Base-by-base conservation (phyloP, 495 filamentous ascomycete species). In the Penicillium soppii region DNA sequence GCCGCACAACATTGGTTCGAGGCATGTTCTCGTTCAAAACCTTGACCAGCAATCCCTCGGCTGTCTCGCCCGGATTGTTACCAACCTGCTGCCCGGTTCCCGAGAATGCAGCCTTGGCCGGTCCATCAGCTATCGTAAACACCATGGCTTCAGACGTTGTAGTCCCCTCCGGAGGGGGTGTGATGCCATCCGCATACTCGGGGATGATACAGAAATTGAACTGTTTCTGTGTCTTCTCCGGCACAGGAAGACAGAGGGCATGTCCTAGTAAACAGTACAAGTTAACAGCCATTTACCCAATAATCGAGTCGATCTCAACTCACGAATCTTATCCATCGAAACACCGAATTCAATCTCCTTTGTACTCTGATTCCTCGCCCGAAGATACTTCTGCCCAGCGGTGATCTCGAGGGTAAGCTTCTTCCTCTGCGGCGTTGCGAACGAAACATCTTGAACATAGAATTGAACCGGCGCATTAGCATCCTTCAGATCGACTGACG, bases 151-250 rank as follows among this genome's bases (percentile, higher is more conserved):
- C 92, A 15, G 73, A 70, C 8, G 61, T 52, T 6, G 66, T 37
- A 7, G 57, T 56, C 50, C 69, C 53, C 61, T 71, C 58, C 16
- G 69, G 53, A 52, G 61, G 61, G 35, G 72, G 48, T 52, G 66
- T 72, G 66, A 90, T 71, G 60, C 82, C 77, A 72, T 85, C 77
- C 8, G 69, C 74, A 36, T 72, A 70, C 16, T 74, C 65, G 4
- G 92, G 90, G 50, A 97, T 84, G 52, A 98, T 71, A 60, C 92
- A 80, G 65, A 95, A 96, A 62, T 94, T 96, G 74, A 87, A 84
- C 63, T 96, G 91, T 41, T 87, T 83, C 58, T 90, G 87, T 10
- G 86, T 76, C 65, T 97, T 97, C 51, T 97, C 94, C 1, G 94
- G 94, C 0, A 96, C 88, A 2, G 92, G 91, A 32, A 98, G 84